Evolutionary conservation across 306 rosid species (phyloP).

Genomic region (Mimosa bimucronata): DNA sequence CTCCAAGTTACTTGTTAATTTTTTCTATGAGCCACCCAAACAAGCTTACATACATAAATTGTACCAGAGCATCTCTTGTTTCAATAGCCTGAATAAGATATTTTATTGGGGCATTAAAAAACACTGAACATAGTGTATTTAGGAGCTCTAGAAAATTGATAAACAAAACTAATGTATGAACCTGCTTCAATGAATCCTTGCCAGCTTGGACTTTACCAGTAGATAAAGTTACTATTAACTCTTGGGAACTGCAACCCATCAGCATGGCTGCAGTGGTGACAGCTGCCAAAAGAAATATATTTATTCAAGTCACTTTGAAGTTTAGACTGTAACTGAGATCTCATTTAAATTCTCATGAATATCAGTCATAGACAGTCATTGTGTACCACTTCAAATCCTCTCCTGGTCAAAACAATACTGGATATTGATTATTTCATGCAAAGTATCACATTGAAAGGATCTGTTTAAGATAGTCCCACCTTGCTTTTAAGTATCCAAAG

Average conservation of each 20-base stretch:
- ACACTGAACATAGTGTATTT: constrained; percentile 27
- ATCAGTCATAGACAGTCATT: constrained; percentile 23
- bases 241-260: constrained; percentile 84
- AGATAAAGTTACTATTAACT: constrained; percentile 63
- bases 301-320: constrained; percentile 32
- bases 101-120: not conserved
- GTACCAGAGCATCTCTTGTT: constrained; percentile 80
- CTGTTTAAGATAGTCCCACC: not conserved
- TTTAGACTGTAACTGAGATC: too few species aligned
- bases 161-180: constrained; percentile 37
- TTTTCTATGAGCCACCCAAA: constrained; percentile 90
- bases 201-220: constrained; percentile 50
- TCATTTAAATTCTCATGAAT: constrained; percentile 21
- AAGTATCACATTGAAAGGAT: constrained; percentile 25
- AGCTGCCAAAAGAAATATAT: constrained; percentile 59
- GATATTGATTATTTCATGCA: not conserved
- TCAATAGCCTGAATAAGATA: constrained; percentile 63
- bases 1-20: constrained; percentile 76
- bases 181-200: constrained; percentile 69
- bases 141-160: constrained; percentile 35
- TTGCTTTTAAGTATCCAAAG: constrained; percentile 17
- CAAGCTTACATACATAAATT: constrained; percentile 75
- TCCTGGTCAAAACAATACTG: not conserved
- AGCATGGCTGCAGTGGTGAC: constrained; percentile 66
- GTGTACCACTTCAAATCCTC: constrained; percentile 28